A percentile compares a stretch with the other conserved stretches of the same genome.
Conservation (phyloP, 768 basidiomycete genomes). For the Cystobasidium onofrii region DNA sequence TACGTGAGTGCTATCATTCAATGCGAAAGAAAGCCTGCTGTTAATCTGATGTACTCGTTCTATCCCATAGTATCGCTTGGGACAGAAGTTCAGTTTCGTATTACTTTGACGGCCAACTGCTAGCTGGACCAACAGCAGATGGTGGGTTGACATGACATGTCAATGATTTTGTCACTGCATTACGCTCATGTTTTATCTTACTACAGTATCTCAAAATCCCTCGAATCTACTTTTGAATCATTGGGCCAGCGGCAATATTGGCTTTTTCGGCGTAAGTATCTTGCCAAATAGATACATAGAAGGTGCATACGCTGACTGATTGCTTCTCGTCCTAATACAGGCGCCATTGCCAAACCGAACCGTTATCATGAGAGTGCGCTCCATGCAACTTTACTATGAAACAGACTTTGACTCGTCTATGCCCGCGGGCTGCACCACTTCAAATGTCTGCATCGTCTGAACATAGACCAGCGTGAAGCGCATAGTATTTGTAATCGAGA, state of each 20-base stretch:
- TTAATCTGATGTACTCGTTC: background rate
- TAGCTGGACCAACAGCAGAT: background rate
- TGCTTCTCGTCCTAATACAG: no score
- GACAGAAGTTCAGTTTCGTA: background rate
- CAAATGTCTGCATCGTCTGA: background rate
- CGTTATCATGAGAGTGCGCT: background rate
- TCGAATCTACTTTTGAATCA: background rate
- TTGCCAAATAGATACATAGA: no score
- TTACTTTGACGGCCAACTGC: background rate
- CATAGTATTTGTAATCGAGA: no score
- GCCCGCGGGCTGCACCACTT: background rate
- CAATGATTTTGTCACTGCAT: background rate
- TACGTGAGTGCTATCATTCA: background rate
- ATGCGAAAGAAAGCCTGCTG: background rate
- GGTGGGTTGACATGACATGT: background rate
- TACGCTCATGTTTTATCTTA: background rate
- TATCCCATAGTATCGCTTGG: background rate
- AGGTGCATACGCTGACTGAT: no score
- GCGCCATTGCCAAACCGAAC: background rate
- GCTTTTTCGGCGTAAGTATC: conserved; percentile 5
- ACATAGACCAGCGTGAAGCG: background rate
- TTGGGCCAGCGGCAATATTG: background rate
- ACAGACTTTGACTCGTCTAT: background rate
- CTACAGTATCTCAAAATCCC: background rate
- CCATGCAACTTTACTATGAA: background rate